Base-by-base conservation (phyloP, 768 basidiomycete genomes). In the Pisolithus marmoratus region DNA sequence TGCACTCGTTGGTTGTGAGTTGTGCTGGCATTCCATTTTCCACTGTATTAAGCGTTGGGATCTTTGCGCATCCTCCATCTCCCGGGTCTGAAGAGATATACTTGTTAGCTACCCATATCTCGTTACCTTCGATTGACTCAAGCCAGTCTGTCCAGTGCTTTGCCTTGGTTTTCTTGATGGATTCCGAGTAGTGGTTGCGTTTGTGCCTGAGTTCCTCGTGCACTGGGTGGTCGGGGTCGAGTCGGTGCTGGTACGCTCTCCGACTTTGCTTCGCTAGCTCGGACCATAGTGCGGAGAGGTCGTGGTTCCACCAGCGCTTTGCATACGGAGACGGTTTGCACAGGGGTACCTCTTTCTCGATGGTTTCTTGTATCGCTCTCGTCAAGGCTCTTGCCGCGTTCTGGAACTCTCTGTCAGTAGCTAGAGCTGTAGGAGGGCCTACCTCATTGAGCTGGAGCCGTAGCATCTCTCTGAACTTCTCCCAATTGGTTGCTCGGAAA, bases 291-390 rank as follows among this genome's bases (percentile, higher is more conserved):
- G n/a, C n/a, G n/a, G n/a, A n/a, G n/a, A n/a, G n/a, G n/a, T n/a
- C n/a, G n/a, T 53, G 49, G 0, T 49, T 61, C 68, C 64, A 74
- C 73, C 71, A 74, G 4, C 61, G 23, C 34, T 71, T 72, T 3
- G 54, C 26, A 48, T 61, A 60, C 1, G 62, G 63, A 1, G 49
- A 54, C 1, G 60, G 58, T 31, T 57, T 53, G 2, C 52, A 26
- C 1, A 47, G 19, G 0, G 67, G 69, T 0, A 68, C 61, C 5
- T 50, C 23, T 8, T 52, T 45, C 14, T 54, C 37, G 0, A 68
- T 60, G 0, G 59, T 58, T 0, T 51, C 40, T 20, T 59, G 43
- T 0, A 73, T n/a, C n/a, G n/a, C n/a, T n/a, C n/a, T n/a, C n/a
- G n/a, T n/a, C n/a, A n/a, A n/a, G n/a, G n/a, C n/a, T n/a, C n/a